Evolutionary conservation across 108 stramenopile genomes (phyloP).

Genomic region (Nitzschia sp.): DNA sequence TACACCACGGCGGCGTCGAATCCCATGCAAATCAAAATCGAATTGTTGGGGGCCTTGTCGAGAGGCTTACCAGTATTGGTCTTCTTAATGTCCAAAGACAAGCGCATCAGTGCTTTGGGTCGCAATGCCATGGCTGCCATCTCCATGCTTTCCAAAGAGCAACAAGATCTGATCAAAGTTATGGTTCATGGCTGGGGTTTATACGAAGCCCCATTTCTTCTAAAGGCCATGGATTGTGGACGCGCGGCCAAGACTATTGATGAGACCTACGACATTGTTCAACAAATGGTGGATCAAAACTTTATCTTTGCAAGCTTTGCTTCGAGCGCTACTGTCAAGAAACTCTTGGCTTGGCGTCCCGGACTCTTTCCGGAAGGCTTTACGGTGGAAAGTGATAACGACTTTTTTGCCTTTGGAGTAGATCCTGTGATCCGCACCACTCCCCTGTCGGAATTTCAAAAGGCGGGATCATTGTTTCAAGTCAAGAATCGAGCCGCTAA

Average conservation of each 20-base stretch:
- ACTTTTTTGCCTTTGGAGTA: conserved; percentile 14
- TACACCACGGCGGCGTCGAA: conserved; percentile 38
- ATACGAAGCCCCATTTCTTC: conserved; percentile 24
- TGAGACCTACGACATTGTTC: conserved; percentile 10
- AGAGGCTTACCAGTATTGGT: conserved; percentile 33
- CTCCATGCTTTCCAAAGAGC: conserved; percentile 29
- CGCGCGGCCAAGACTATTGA: conserved; percentile 22
- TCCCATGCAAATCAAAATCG: conserved; percentile 48
- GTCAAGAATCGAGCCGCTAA: conserved; percentile 5
- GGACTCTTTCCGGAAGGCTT: conserved; percentile 36
- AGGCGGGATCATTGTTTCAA: conserved; percentile 2
- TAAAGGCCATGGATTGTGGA: conserved; percentile 27
- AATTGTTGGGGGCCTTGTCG: conserved; percentile 26
- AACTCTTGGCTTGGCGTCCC: conserved; percentile 32
- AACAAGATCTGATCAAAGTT: conserved; percentile 25
- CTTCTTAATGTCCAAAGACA: conserved; percentile 23
- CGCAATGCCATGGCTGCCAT: conserved; percentile 30
- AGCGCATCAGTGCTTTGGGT: conserved; percentile 33
- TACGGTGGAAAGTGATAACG: conserved; percentile 1
- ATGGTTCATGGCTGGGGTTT: conserved; percentile 36
- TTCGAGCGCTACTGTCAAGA: conserved; percentile 1
- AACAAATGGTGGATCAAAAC: conserved; percentile 14
- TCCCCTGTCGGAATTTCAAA: conserved; percentile 1
- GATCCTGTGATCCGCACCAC: conserved; percentile 9
- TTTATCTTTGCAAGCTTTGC: conserved; percentile 15